These are phyloP conservation scores for Penicillium sp. DNA, from an alignment of 2,329 filamentous ascomycete species.

Conservation along the genomic window DNA sequence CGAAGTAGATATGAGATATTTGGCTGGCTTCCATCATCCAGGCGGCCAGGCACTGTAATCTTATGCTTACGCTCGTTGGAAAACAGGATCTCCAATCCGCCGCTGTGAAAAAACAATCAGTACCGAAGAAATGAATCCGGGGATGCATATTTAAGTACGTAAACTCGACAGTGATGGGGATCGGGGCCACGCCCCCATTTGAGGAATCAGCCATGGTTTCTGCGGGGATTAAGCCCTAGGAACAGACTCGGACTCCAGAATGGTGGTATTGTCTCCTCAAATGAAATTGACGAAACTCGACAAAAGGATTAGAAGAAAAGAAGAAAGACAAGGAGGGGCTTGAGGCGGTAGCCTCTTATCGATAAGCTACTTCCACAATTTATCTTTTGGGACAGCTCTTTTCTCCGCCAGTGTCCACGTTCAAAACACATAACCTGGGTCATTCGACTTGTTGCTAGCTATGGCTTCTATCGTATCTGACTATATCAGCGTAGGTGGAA, in stretches of 20 bases:
- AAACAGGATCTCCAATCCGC: conserved; percentile 93
- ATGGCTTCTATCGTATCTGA: conserved; percentile 45
- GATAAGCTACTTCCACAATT: conserved; percentile 35
- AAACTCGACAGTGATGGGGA: conserved; percentile 72
- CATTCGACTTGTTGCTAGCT: conserved; percentile 10
- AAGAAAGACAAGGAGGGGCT: conserved; percentile 19
- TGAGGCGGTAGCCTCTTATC: conserved; percentile 32
- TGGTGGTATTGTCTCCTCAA: neutral
- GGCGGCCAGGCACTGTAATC: conserved; percentile 64
- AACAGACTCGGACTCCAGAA: neutral
- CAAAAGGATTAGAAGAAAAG: neutral
- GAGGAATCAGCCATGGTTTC: conserved; percentile 7
- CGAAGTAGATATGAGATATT: conserved; percentile 75
- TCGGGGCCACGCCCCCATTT: conserved; percentile 22
- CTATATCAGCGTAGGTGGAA: conserved; percentile 77
- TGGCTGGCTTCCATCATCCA: conserved; percentile 59
- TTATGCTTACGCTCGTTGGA: conserved; percentile 73
- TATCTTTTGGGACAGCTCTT: conserved; percentile 23
- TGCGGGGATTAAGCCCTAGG: neutral
- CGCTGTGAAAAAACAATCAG: conserved; percentile 52
- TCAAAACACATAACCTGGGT: neutral
- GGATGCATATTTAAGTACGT: conserved; percentile 50
- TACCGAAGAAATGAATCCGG: neutral
- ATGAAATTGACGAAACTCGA: neutral
- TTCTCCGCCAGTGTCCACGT: conserved; percentile 9